Evolutionary conservation across 129 eudicot genomes (phyloP), one percentile per base, ranked within the genome.

Genomic region (Escallonia rubra): DNA sequence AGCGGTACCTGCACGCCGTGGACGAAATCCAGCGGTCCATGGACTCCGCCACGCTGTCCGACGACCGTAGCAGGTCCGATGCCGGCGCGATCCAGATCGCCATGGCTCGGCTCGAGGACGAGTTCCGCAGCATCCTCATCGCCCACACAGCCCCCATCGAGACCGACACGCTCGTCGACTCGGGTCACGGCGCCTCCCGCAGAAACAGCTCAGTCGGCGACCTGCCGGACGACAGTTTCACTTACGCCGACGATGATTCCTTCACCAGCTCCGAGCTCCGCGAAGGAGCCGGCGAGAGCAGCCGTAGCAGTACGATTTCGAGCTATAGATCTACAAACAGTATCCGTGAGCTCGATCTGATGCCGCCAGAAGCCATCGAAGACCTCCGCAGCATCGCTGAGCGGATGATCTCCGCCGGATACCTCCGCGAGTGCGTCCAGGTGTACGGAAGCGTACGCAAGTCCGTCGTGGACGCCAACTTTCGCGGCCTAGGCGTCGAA

Each of bases 91-190:
- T 90, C 76, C 90, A 84, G 87, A 90, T 84, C 79, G 95, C 96
- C 55, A 90, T 90, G 96, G 88, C 96, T 73, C 76, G 95, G 13
- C 77, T 90, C 9, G 95, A 90, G 61, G 96, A 86, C 66, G 94
- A 86, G 85, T 90, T 90, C 54, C 88, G 94, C 10, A 79, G 63
- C 16, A 81, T 90, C 39, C 72, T 90, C 3, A 59, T 90, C 1
- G 54, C 86, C 0, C 76, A 79, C 51, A 74, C 94, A 3, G 56
- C 68, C 59, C 88, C 94, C 0, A 78, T 84, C 56, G 88, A 90
- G 41, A 65, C 85, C 6, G 90, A 88, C 2, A 69, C 83, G 8
- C 74, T 80, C 45, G 59, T 80, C 3, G 86, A 85, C 13, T 61
- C 79, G 4, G 48, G 55, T 23, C 75, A 46, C 40, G 51, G 70